Base-by-base conservation (phyloP, 2,329 filamentous ascomycete genomes). In the Rutstroemia sp. region DNA sequence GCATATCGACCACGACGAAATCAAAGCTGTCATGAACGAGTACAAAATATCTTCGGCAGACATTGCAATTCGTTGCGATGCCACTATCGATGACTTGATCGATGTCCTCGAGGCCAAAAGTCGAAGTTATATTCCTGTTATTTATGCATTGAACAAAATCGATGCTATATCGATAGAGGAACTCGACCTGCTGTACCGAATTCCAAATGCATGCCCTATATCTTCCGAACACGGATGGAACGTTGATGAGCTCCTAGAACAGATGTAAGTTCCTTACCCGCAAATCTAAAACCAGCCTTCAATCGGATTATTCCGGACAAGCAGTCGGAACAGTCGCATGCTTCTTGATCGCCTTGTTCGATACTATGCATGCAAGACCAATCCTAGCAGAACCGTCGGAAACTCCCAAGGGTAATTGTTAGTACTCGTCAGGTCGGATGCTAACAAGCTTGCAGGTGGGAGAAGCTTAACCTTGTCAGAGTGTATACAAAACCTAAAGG, bases 401-500 rank as follows among this genome's bases (percentile, higher is more conserved):
- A 30, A 30, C 14, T 9, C 30, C 6, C 6, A 17, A 21, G n/a
- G n/a, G n/a, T 14, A n/a, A 17, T 12, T 16, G 25, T 21, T 42
- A 12, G 6, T 14, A 34, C 47, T 17, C 42, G 19, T 42, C 14
- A 25, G 30, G 12, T 19, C 30, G 9, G 17, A 54, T 60, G 30
- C 63, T 67, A 58, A 68, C 56, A 12, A 40, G 50, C 46, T 36
- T 62, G 55, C 60, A 80, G 78, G 77, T 97, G 94, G 94, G 92
- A 96, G 57, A 96, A 95, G 73, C 81, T 99, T 66, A 89, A 88
- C 68, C 80, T 99, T 59, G 86, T 89, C 65, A 83, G 94, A 66
- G 88, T 99, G 47, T 99, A 99, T 76, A 99, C 94, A 57, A 99
- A 99, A 76, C 94, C 94, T 59, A 97, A 99, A 78, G 94, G 94